A percentile compares a stretch with the other conserved stretches of the same genome.
phyloP scores from a whole-genome alignment of 768 basidiomycete species.

The Leucogyrophana mollusca region DNA sequence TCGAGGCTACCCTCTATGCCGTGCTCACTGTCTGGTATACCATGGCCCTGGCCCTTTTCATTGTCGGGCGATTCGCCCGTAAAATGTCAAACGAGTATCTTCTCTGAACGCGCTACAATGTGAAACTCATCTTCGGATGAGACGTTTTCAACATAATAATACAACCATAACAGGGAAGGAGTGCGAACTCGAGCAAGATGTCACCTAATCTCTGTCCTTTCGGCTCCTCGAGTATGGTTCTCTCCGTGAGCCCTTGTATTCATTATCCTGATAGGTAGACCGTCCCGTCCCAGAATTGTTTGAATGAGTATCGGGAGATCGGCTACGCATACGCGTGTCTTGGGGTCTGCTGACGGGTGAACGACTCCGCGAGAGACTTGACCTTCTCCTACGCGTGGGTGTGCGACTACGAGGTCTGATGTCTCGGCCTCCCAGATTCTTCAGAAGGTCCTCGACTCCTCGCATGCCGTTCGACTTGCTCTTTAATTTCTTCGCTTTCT shows the following conservation, averaged over 20 bases:
- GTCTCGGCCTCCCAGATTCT: conserved; percentile 38
- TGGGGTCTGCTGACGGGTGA: conserved; percentile 5
- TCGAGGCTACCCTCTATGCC: no score
- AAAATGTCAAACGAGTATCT: no score
- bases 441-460: conserved; percentile 68
- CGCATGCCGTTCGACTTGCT: conserved; percentile 59
- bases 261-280: conserved; percentile 5
- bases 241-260: conserved; percentile 7
- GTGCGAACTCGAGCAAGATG: no score
- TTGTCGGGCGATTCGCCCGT: no score
- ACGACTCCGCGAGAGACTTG: conserved; percentile 1
- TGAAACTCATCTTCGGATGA: no score
- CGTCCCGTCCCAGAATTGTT: conserved; percentile 2
- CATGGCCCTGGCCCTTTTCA: no score
- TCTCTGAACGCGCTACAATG: no score
- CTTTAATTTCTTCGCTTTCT: conserved; percentile 52
- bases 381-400: conserved; percentile 6
- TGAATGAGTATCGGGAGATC: conserved; percentile 16
- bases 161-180: no score
- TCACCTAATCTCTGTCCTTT: conserved; percentile 5
- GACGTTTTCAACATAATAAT: no score
- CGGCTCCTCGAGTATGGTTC: neutral
- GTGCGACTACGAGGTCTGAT: conserved; percentile 15
- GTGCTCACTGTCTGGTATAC: no score
- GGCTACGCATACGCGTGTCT: conserved; percentile 12